Base-by-base conservation (phyloP, 2,329 filamentous ascomycete genomes). In the Ophiostoma angusticollis region DNA sequence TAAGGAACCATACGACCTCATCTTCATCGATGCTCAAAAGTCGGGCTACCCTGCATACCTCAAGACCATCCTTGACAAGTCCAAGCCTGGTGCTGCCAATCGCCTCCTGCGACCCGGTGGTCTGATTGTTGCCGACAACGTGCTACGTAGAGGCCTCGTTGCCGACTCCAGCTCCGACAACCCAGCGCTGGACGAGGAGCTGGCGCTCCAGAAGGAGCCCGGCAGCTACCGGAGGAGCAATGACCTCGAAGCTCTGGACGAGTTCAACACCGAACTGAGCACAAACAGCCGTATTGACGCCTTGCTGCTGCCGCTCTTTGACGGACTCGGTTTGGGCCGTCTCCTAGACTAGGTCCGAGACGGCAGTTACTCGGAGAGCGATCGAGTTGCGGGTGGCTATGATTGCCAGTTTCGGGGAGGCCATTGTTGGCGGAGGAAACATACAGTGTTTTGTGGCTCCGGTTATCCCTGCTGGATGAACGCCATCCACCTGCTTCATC, bases 1-100 rank as follows among this genome's bases (percentile, higher is more conserved):
- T 41, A 40, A 51, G 25, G 52, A 62, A 47, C 64, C 69, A 4
- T 73, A 67, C 46, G 69, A 72, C 50, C 53, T 71, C 31, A 59
- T 72, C 50, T 72, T 72, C 50, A 60, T 72, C 44, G 68, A 72
- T 41, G 68, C 68, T 18, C 60, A 72, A 41, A 72, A 72, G 54
- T 54, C 58, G 0, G 65, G 63, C n/a, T 71, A 72, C 48, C 61
- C 63, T 0, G 50, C 48, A 6, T 72, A 72, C 50, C 56, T 72
- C 27, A 50, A 54, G 16, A 55, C 60, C 22, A 61, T 72, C 38
- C 56, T 72, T 12, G 56, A 54, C 14, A 50, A 54, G 35, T 72
- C 67, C 5, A 49, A 48, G 35, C 58, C 65, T 2, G 59, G 56
- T 3, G 44, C 47, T 6, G 14, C 50, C 3, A 48, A 45, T 12